Base-by-base conservation (phyloP, 1,284 basidiomycete species). In the Trametes hirsuta region DNA sequence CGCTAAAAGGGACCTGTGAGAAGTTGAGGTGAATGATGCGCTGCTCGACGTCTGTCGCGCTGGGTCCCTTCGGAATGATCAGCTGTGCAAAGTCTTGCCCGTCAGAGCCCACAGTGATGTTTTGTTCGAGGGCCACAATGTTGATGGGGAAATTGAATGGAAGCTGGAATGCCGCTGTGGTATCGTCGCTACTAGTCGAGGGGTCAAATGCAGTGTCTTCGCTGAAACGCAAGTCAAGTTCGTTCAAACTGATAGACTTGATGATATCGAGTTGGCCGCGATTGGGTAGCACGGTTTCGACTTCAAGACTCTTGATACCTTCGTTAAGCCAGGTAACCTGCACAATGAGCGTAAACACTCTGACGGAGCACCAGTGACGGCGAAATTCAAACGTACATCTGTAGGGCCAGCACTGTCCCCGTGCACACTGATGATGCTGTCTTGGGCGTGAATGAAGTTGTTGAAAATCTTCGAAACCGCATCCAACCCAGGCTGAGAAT, bases 321-420 rank as follows among this genome's bases (percentile, higher is more conserved):
- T 88, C 82, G 70, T 91, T 91, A 25, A 93, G 76, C 90, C 91
- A 93, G 1, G 82, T 82, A 14, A 88, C 86, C 85, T 87, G 35
- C 24, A 18, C 44, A 30, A 30, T 30, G 30, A 30, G 30, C 30
- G 30, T 30, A 8, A 30, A 30, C 30, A 30, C 30, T 22, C 47
- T 45, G 9, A 12, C 15, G 45, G 24, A 44, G 49, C 18, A 39
- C 2, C 21, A 12, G 24, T 12, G 1, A 30, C 3, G 15, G 3
- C 14, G 35, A 36, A n/a, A 3, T 11, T 8, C 6, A 2, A 2
- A 48, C 64, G 6, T 22, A 88, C 86, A 66, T 84, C 81, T 57
- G 78, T 76, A 0, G 88, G 81, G 14, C 88, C 88, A 5, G 87
- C 90, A 60, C 81, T 82, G 44, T 82, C 78, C 42, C 91, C 90